A percentile compares a stretch with the other conserved stretches of the same genome.
Conservation (phyloP, 2,329 filamentous ascomycete species). For the Dactylellina haptotyla region DNA sequence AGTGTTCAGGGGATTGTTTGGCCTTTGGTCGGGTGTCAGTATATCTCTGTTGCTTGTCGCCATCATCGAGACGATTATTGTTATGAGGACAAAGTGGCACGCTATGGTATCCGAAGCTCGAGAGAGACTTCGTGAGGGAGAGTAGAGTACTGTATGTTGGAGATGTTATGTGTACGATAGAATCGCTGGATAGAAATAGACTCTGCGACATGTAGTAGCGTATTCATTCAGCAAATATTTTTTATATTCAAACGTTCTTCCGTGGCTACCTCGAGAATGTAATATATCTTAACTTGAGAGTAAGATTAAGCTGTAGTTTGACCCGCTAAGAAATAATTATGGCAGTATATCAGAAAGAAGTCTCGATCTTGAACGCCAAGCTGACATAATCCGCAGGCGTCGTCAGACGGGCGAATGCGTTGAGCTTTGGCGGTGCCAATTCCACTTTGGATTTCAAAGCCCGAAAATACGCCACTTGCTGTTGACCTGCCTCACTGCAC, state of each 20-base stretch:
- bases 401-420: slow-evolving; percentile 44
- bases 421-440: slow-evolving; percentile 28
- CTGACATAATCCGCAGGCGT: slow-evolving; percentile 52
- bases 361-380: not conserved
- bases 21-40: slow-evolving; percentile 82
- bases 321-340: too few relatives aligned
- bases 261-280: too few relatives aligned
- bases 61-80: slow-evolving; percentile 37
- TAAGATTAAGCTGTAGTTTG: not conserved
- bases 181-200: not conserved
- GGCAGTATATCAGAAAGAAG: not conserved
- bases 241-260: too few relatives aligned
- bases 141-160: slow-evolving; percentile 9
- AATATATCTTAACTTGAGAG: too few relatives aligned
- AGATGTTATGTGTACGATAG: slow-evolving; percentile 28
- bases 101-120: slow-evolving; percentile 47
- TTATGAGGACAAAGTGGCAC: slow-evolving; percentile 47
- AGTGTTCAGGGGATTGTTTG: slow-evolving; percentile 68
- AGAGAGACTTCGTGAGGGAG: slow-evolving; percentile 43
- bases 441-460: slow-evolving; percentile 52
- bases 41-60: slow-evolving; percentile 71
- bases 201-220: not conserved
- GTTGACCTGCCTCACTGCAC: slow-evolving; percentile 14
- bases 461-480: slow-evolving; percentile 43
- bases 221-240: not conserved